phyloP scores from a whole-genome alignment of 768 basidiomycete genomes.

The Phylloporus sp. region DNA sequence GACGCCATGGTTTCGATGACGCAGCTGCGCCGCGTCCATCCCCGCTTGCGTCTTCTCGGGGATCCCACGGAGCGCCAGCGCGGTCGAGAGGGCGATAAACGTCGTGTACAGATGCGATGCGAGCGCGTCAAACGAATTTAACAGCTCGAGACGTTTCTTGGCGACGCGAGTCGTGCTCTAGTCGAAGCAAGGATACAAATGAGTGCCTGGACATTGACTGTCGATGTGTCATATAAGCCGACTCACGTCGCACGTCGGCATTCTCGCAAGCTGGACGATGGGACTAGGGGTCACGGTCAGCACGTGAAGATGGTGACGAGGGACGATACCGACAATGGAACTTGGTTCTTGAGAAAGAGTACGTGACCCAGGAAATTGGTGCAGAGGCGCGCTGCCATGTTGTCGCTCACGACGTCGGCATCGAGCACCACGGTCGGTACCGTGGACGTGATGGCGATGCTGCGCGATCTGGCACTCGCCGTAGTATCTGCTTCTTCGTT shows the following conservation, averaged over 20 bases:
- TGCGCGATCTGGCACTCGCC: background rate
- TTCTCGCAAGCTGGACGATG: constrained; percentile 54
- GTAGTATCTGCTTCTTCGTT: background rate
- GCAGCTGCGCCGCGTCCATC: background rate
- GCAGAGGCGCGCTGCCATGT: constrained; percentile 60
- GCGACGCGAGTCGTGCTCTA: constrained; percentile 45
- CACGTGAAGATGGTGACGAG: background rate
- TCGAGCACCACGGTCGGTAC: constrained; percentile 47
- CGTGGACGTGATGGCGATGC: constrained; percentile 1
- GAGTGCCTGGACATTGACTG: no score
- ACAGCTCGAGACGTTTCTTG: constrained; percentile 57
- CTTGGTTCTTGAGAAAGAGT: constrained; percentile 71
- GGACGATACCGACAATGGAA: constrained; percentile 61
- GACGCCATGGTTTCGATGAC: constrained; percentile 1
- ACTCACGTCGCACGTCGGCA: constrained; percentile 45
- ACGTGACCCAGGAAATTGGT: constrained; percentile 62
- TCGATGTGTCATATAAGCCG: no score
- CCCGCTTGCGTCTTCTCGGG: background rate
- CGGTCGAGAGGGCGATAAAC: constrained; percentile 66
- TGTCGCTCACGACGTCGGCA: constrained; percentile 46
- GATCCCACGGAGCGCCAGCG: constrained; percentile 41
- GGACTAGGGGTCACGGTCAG: constrained; percentile 41
- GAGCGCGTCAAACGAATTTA: constrained; percentile 65
- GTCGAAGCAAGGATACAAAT: no score
- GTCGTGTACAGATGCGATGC: constrained; percentile 71